These are phyloP conservation scores for Podila minutissima DNA, from an alignment of 192 early-diverging fungal genomes.

Conservation along the genomic window DNA sequence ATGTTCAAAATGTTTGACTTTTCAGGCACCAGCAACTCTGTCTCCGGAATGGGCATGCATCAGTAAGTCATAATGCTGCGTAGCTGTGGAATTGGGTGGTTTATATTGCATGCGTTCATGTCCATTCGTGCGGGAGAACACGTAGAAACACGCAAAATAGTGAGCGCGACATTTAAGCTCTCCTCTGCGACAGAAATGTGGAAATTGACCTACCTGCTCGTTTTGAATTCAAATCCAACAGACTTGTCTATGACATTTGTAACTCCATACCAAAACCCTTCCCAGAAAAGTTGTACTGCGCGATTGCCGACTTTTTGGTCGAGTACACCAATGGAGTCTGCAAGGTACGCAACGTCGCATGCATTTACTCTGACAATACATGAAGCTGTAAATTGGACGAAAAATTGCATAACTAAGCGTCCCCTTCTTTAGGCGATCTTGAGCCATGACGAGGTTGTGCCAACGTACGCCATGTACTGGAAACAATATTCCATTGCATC, in stretches of 20 bases:
- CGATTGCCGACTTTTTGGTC: slow-evolving; percentile 72
- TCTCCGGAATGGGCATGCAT: slow-evolving; percentile 76
- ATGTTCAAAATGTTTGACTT: slow-evolving; percentile 65
- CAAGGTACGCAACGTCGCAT: slow-evolving; percentile 52
- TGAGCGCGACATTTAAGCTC: neutral
- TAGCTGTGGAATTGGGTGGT: neutral
- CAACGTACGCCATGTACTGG: slow-evolving; percentile 75
- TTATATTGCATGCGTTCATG: neutral
- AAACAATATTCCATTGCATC: slow-evolving; percentile 71
- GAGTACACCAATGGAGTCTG: slow-evolving; percentile 61
- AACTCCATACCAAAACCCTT: slow-evolving; percentile 77
- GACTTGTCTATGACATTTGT: slow-evolving; percentile 83
- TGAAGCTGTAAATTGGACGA: neutral
- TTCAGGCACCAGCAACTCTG: slow-evolving; percentile 51
- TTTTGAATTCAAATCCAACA: slow-evolving; percentile 6
- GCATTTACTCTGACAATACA: neutral
- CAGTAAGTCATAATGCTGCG: slow-evolving; percentile 59
- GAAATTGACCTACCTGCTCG: neutral
- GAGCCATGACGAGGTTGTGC: slow-evolving; percentile 72
- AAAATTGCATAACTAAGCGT: no score
- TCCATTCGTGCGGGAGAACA: neutral
- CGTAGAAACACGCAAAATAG: neutral
- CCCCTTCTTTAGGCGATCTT: slow-evolving; percentile 59
- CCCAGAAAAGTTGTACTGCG: slow-evolving; percentile 70
- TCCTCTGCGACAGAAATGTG: neutral